Percentiles rank a stretch among this genome's conserved stretches.
phyloP scores from a whole-genome alignment of 768 basidiomycete genomes.

The Collybia nuda region DNA sequence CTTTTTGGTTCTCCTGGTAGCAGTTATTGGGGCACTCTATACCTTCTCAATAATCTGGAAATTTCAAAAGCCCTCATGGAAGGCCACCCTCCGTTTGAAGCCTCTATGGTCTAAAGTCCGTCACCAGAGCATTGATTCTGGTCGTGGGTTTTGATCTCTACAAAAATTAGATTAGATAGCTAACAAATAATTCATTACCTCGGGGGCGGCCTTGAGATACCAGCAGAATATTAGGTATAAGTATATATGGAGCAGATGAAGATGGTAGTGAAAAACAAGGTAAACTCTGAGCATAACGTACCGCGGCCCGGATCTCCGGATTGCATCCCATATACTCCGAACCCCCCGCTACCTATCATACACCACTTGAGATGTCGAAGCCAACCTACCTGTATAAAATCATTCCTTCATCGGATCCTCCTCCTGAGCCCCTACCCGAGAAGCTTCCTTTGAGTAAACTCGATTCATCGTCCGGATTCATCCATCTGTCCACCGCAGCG shows the following conservation, averaged over 20 bases:
- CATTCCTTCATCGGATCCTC: slow-evolving; percentile 40
- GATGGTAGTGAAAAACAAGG: too few relatives aligned
- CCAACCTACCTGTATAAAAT: slow-evolving; percentile 67
- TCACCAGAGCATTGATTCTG: neutral
- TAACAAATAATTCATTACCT: too few relatives aligned
- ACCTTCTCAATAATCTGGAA: slow-evolving; percentile 53
- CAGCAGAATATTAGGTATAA: too few relatives aligned
- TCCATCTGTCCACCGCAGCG: slow-evolving; percentile 52
- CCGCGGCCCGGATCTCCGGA: too few relatives aligned
- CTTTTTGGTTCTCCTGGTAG: slow-evolving; percentile 37
- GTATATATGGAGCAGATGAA: too few relatives aligned
- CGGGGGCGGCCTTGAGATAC: too few relatives aligned
- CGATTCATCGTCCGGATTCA: slow-evolving; percentile 44
- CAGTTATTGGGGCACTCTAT: slow-evolving; percentile 41
- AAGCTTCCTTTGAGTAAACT: slow-evolving; percentile 51
- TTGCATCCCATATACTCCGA: too few relatives aligned
- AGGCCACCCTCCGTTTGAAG: slow-evolving; percentile 15
- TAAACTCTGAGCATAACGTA: too few relatives aligned
- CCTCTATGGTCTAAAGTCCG: slow-evolving; percentile 12
- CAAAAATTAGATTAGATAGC: too few relatives aligned
- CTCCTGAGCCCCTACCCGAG: slow-evolving; percentile 38
- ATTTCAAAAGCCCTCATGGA: slow-evolving; percentile 27
- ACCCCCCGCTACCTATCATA: too few relatives aligned
- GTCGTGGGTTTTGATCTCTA: too few relatives aligned
- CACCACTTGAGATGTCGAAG: neutral